These are phyloP conservation scores for Botryotinia globosa DNA, from an alignment of 2,329 filamentous ascomycete species.

Conservation along the genomic window DNA sequence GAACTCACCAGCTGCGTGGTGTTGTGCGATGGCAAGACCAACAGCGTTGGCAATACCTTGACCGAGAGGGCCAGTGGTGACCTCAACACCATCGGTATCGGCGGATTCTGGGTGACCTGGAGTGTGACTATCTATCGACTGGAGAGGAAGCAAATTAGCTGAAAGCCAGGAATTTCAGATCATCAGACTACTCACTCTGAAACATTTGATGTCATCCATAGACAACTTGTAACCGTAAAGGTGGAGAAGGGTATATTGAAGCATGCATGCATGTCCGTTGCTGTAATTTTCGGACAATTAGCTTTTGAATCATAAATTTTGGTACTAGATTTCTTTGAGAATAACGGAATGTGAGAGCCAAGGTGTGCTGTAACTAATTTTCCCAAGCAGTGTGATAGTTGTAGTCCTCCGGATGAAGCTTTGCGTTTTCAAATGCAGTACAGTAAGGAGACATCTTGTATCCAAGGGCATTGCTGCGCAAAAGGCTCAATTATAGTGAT, in stretches of 20 bases:
- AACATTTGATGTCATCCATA: constrained; percentile 90
- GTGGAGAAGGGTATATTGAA: constrained; percentile 97
- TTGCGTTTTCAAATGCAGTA: not conserved
- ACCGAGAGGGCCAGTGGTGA: constrained; percentile 95
- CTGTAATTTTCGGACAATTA: constrained; percentile 45
- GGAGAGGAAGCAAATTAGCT: constrained; percentile 14
- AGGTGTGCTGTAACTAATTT: not conserved
- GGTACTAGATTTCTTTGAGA: not conserved
- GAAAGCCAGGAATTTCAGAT: constrained; percentile 8
- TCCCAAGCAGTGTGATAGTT: not conserved
- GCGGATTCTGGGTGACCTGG: constrained; percentile 95
- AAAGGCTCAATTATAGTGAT: not conserved
- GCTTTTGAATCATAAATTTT: not conserved
- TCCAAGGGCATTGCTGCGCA: not conserved
- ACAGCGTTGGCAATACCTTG: constrained; percentile 98
- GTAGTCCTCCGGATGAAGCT: too few species aligned
- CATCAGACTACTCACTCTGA: constrained; percentile 68
- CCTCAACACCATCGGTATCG: constrained; percentile 95
- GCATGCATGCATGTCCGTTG: constrained; percentile 99
- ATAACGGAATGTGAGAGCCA: not conserved
- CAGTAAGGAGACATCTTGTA: not conserved
- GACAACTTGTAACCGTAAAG: constrained; percentile 85
- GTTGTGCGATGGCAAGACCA: constrained; percentile 94
- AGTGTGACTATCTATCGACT: constrained; percentile 68
- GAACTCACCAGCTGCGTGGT: constrained; percentile 84